Evolutionary conservation across 2,329 filamentous ascomycete genomes (phyloP).

Genomic region (Neobulgaria alba): DNA sequence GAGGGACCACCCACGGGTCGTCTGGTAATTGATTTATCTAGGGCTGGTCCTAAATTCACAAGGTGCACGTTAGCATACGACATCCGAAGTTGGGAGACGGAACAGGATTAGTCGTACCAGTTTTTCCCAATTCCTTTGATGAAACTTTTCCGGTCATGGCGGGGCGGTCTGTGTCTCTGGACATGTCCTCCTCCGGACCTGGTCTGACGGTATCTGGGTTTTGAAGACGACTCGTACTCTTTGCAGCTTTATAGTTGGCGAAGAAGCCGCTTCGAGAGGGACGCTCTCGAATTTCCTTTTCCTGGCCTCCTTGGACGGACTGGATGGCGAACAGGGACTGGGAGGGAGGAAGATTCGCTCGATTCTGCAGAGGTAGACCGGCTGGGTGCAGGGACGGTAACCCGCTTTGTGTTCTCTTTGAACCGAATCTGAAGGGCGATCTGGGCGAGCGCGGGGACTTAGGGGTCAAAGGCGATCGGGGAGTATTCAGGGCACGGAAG

Average conservation of each 20-base stretch:
- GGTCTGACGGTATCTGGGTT: constrained; percentile 28
- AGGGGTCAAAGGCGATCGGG: constrained; percentile 17
- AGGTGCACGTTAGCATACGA: neutral
- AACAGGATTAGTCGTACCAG: constrained; percentile 24
- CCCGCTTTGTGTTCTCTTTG: constrained; percentile 19
- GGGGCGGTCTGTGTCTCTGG: constrained; percentile 26
- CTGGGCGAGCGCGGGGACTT: constrained; percentile 24
- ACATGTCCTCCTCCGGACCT: constrained; percentile 28
- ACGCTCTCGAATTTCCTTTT: constrained; percentile 12
- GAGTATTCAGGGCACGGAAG: neutral
- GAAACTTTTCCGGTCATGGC: constrained; percentile 23
- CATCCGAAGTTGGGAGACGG: constrained; percentile 7
- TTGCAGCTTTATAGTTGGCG: constrained; percentile 38
- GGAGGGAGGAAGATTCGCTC: constrained; percentile 11
- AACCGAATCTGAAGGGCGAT: constrained; percentile 25
- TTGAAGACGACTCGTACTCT: constrained; percentile 36
- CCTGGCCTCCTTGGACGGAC: constrained; percentile 8
- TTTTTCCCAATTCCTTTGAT: constrained; percentile 24
- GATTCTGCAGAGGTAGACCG: constrained; percentile 11
- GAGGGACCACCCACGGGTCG: constrained; percentile 23
- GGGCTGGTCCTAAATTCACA: constrained; percentile 16
- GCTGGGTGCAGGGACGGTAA: constrained; percentile 15
- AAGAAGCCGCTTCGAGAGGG: constrained; percentile 33
- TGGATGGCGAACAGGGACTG: constrained; percentile 18
- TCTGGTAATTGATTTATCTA: constrained; percentile 20